phyloP scores from a whole-genome alignment of 768 basidiomycete species.

The Tulasnella sp. region DNA sequence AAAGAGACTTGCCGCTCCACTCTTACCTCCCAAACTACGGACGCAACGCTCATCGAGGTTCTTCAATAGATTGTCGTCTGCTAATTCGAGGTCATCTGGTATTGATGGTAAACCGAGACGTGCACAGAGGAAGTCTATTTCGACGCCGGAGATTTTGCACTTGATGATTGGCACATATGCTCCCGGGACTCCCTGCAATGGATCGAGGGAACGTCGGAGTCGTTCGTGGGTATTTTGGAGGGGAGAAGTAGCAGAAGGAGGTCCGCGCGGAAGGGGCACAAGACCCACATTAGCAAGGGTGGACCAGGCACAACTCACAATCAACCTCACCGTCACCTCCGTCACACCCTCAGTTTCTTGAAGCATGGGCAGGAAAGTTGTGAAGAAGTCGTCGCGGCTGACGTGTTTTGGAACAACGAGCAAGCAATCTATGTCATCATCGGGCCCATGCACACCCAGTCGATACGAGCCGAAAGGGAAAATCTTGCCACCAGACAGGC shows the following conservation, averaged over 20 bases:
- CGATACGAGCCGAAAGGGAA: constrained; percentile 99
- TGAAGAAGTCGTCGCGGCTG: constrained; percentile 92
- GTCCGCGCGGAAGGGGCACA: neutral
- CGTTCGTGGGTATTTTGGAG: neutral
- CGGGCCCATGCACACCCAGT: constrained; percentile 93
- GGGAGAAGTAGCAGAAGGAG: neutral
- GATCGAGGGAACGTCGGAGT: neutral
- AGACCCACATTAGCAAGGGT: too few relatives aligned
- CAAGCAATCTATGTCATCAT: constrained; percentile 96
- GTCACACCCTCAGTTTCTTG: constrained; percentile 74
- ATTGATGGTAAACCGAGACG: constrained; percentile 79
- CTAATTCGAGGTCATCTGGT: constrained; percentile 84
- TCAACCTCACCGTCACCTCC: constrained; percentile 76
- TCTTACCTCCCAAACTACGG: constrained; percentile 78
- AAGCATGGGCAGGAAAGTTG: constrained; percentile 84
- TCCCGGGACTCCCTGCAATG: constrained; percentile 81
- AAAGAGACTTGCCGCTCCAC: constrained; percentile 27
- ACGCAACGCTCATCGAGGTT: constrained; percentile 94
- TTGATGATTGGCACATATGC: constrained; percentile 96
- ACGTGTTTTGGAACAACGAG: constrained; percentile 97
- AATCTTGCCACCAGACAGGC: constrained; percentile 93
- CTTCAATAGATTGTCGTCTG: constrained; percentile 85
- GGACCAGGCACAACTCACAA: too few relatives aligned
- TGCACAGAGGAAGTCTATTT: constrained; percentile 92
- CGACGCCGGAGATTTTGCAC: constrained; percentile 84